Evolutionary conservation across 2,329 filamentous ascomycete genomes (phyloP), one percentile per base, ranked within the genome.

Genomic region (Colletotrichum sp.): DNA sequence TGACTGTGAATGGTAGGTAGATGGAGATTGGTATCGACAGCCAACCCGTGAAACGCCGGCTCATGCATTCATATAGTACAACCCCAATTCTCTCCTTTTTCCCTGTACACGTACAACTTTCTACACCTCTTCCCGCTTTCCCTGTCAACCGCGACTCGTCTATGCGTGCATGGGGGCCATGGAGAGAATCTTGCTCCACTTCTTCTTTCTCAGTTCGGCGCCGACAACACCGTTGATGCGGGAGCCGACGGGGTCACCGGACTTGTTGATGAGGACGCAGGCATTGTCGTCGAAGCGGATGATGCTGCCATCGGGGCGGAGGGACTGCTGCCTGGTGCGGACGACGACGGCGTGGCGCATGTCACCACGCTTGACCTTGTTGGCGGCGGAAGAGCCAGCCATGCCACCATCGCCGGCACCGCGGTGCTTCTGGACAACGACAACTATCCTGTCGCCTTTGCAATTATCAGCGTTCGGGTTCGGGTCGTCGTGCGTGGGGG

Each of bases 171-270:
- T 90, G 27, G 97, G 96, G 71, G 97, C 97, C 90, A 99, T 92
- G 80, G 95, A 98, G 83, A 99, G 87, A 82, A 99, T 99, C 92
- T 99, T 99, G 82, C 96, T 98, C 97, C 97, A 99, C 88, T 98
- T 94, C 90, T 95, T 97, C 84, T 95, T 92, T 84, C 95, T 93
- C 85, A 99, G 87, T 88, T 99, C 97, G 34, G 93, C 91, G 75
- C 96, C 97, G 61, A 99, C 97, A 61, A 99, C 92, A 79, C 96
- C 95, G 86, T 95, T 98, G 88, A 98, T 92, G 84, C 97, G 93
- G 19, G 95, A 96, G 69, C 97, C 97, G 80, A 99, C 95, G 29
- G 97, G 97, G 84, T 99, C 97, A 59, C 97, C 98, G 12, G 95
- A 91, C 91, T 99, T 99, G 88, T 98, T 99, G 85, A 99, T 94